Evolutionary conservation across 306 rosid genomes (phyloP).

Genomic region (Casuarina equisetifolia): DNA sequence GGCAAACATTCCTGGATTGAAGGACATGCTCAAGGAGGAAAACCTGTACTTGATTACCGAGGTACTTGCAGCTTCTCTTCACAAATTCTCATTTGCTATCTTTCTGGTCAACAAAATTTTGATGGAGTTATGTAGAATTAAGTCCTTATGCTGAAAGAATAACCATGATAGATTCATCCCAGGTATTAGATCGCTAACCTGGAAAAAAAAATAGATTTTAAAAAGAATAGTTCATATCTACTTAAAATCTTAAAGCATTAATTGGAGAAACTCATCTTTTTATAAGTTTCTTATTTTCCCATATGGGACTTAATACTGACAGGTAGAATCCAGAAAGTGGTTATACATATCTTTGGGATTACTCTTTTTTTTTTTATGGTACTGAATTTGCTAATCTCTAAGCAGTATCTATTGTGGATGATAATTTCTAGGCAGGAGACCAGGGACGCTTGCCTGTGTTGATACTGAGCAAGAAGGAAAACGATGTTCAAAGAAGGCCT

Average conservation of each 20-base stretch:
- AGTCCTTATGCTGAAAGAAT: not conserved
- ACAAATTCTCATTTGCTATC: not conserved
- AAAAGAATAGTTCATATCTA: no score
- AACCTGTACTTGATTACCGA: constrained; percentile 65
- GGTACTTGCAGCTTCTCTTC: constrained; percentile 34
- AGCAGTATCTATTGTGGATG: constrained; percentile 5
- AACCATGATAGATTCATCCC: not conserved
- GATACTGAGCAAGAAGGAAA: constrained; percentile 75
- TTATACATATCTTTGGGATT: no score
- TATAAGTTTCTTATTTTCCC: no score
- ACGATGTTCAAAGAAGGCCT: constrained; percentile 47
- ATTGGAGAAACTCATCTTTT: no score
- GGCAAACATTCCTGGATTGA: constrained; percentile 38
- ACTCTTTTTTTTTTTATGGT: not conserved
- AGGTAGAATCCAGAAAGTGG: no score
- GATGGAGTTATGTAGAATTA: not conserved
- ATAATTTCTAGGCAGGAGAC: constrained; percentile 66
- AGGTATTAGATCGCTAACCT: no score
- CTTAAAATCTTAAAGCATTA: no score
- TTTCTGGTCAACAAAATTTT: not conserved
- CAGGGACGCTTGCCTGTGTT: constrained; percentile 84
- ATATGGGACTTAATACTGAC: no score
- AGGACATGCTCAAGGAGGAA: constrained; percentile 69
- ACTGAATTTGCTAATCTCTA: constrained; percentile 10
- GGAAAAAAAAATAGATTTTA: no score